phyloP scores from a whole-genome alignment of 1,139 yeast species.

The Protomyces inouyei region DNA sequence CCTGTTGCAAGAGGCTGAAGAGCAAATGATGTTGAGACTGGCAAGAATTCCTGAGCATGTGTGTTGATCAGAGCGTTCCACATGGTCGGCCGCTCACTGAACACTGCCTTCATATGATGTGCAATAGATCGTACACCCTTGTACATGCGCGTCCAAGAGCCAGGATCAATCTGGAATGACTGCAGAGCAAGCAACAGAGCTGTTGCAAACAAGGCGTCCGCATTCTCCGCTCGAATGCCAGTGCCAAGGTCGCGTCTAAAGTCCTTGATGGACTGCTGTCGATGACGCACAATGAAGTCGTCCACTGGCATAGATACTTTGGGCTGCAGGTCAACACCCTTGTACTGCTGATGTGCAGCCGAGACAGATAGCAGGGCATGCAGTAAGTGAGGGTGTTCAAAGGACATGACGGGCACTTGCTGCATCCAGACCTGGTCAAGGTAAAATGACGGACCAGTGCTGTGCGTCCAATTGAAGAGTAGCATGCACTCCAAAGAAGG shows the following conservation, averaged over 20 bases:
- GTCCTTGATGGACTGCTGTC: conserved; percentile 14
- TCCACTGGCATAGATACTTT: conserved; percentile 19
- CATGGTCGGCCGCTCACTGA: not conserved
- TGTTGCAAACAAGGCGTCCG: conserved; percentile 20
- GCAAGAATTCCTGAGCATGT: not conserved
- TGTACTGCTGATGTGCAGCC: conserved; percentile 15
- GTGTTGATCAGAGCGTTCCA: not conserved
- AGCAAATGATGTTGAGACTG: conserved; percentile 7
- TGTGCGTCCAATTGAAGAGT: conserved; percentile 18
- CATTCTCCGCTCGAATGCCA: conserved; percentile 12
- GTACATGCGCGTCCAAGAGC: conserved; percentile 21
- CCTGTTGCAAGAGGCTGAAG: conserved; percentile 20
- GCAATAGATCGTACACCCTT: conserved; percentile 20
- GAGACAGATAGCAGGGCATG: conserved; percentile 19
- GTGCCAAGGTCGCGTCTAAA: conserved; percentile 8
- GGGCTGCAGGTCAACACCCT: conserved; percentile 11
- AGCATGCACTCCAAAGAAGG: conserved; percentile 16
- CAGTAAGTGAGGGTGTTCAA: conserved; percentile 13
- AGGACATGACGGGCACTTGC: conserved; percentile 11
- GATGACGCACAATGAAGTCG: conserved; percentile 14
- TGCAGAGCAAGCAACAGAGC: conserved; percentile 18
- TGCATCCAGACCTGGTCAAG: conserved; percentile 10
- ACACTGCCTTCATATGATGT: conserved; percentile 5
- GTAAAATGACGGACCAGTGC: conserved; percentile 5
- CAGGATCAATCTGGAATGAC: conserved; percentile 18